Evolutionary conservation across 768 basidiomycete species (phyloP).

Genomic region (Suillus subluteus): DNA sequence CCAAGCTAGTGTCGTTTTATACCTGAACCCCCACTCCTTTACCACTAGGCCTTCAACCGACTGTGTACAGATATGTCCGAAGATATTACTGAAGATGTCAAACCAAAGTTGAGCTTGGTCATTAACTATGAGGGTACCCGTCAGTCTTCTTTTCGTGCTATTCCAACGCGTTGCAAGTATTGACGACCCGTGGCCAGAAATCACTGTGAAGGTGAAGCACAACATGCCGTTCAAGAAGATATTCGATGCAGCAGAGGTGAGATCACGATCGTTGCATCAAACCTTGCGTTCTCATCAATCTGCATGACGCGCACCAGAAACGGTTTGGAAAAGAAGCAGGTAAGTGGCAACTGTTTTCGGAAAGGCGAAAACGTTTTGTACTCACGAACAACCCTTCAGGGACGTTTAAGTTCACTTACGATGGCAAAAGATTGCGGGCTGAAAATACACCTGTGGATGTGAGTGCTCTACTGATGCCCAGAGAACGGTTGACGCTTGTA

Average conservation of each 20-base stretch:
- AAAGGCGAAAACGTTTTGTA: background rate
- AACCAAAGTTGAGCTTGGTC: slow-evolving; percentile 70
- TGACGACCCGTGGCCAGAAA: slow-evolving; percentile 41
- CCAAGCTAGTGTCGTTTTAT: background rate
- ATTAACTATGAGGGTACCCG: slow-evolving; percentile 59
- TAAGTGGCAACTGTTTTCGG: slow-evolving; percentile 23
- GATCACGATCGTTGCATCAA: slow-evolving; percentile 20
- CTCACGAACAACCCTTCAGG: slow-evolving; percentile 38
- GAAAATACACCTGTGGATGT: slow-evolving; percentile 61
- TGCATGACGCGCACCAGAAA: slow-evolving; percentile 43
- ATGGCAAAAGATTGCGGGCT: slow-evolving; percentile 51
- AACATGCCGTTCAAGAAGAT: slow-evolving; percentile 69
- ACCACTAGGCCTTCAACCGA: background rate
- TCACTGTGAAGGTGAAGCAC: slow-evolving; percentile 68
- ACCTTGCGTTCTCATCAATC: slow-evolving; percentile 4
- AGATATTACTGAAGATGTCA: slow-evolving; percentile 51
- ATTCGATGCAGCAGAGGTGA: slow-evolving; percentile 68
- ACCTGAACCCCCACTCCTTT: slow-evolving; percentile 7
- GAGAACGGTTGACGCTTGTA: background rate
- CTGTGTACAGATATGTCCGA: slow-evolving; percentile 27
- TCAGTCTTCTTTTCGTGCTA: slow-evolving; percentile 32
- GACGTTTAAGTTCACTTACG: slow-evolving; percentile 64
- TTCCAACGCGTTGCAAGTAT: slow-evolving; percentile 12
- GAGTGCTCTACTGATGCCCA: slow-evolving; percentile 21
- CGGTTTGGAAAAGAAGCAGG: slow-evolving; percentile 61